Evolutionary conservation across 2,329 filamentous ascomycete species (phyloP).

Genomic region (Hysterium pulicare): DNA sequence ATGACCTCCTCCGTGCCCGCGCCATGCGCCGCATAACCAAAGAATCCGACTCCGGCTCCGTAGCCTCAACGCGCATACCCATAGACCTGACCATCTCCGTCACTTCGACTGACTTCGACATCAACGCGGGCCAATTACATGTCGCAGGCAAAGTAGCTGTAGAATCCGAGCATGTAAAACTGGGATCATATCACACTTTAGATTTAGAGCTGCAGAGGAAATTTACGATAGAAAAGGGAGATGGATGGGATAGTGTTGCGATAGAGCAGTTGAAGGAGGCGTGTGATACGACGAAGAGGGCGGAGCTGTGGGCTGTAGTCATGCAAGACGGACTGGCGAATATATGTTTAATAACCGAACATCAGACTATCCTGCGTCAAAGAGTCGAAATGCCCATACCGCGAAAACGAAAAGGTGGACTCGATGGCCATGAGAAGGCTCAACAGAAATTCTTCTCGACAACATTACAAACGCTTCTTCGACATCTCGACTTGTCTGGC

Average conservation of each 20-base stretch:
- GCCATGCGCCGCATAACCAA: constrained; percentile 65
- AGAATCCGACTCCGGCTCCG: constrained; percentile 59
- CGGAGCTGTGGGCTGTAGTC: constrained; percentile 82
- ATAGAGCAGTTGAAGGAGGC: constrained; percentile 74
- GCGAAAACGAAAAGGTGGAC: constrained; percentile 61
- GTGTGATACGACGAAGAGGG: constrained; percentile 72
- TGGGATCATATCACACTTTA: constrained; percentile 67
- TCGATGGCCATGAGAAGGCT: constrained; percentile 65
- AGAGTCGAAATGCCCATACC: constrained; percentile 64
- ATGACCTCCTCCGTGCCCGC: constrained; percentile 62
- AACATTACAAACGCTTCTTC: constrained; percentile 69
- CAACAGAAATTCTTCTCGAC: constrained; percentile 76
- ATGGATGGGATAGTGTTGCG: constrained; percentile 87
- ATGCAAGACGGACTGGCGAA: constrained; percentile 88
- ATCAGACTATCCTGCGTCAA: constrained; percentile 72
- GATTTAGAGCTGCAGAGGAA: constrained; percentile 85
- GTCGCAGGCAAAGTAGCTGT: constrained; percentile 63
- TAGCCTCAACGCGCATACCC: constrained; percentile 61
- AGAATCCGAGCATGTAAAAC: constrained; percentile 65
- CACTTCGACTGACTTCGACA: constrained; percentile 66
- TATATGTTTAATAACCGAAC: constrained; percentile 77
- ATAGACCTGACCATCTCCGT: constrained; percentile 63
- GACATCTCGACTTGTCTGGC: constrained; percentile 69
- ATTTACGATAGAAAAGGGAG: constrained; percentile 80
- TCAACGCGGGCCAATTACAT: constrained; percentile 65